These are phyloP conservation scores for Hemerocallis citrina DNA, from an alignment of 106 monocot species.

Conservation along the genomic window DNA sequence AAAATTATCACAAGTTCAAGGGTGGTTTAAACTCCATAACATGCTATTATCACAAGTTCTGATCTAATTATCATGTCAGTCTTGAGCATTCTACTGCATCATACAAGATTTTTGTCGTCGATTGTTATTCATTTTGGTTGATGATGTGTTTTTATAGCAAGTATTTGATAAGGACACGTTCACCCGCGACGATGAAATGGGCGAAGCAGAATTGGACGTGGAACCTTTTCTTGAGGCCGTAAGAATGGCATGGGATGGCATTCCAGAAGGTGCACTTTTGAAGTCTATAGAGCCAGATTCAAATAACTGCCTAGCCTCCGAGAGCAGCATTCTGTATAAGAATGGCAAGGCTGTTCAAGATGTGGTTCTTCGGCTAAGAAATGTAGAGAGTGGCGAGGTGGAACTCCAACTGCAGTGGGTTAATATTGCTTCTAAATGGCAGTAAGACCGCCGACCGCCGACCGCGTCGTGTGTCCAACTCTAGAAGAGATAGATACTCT, in stretches of 20 bases:
- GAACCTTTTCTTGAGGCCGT: slow-evolving; percentile 34
- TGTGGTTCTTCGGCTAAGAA: slow-evolving; percentile 41
- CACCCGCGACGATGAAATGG: slow-evolving; percentile 56
- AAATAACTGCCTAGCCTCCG: slow-evolving; percentile 28
- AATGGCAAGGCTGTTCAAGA: slow-evolving; percentile 35
- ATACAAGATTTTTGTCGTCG: no score
- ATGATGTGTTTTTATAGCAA: slow-evolving; percentile 18
- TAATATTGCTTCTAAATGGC: slow-evolving; percentile 13
- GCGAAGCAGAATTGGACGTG: slow-evolving; percentile 48
- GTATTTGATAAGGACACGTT: slow-evolving; percentile 58
- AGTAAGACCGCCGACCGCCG: no score
- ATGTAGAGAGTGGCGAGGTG: slow-evolving; percentile 47
- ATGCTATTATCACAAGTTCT: no score
- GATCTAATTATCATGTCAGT: no score
- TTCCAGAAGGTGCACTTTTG: slow-evolving; percentile 25
- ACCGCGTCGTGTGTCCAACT: no score
- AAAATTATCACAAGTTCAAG: no score
- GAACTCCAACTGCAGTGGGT: slow-evolving; percentile 49
- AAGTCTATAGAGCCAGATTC: slow-evolving; percentile 31
- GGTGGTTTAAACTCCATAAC: no score
- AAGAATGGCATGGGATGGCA: slow-evolving; percentile 20
- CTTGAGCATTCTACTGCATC: no score
- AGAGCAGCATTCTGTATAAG: slow-evolving; percentile 39
- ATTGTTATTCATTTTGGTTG: background rate
- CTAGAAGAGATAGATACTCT: no score